Conservation (phyloP, 1,284 basidiomycete genomes). For the Microbotryum silenes-acaulis region DNA sequence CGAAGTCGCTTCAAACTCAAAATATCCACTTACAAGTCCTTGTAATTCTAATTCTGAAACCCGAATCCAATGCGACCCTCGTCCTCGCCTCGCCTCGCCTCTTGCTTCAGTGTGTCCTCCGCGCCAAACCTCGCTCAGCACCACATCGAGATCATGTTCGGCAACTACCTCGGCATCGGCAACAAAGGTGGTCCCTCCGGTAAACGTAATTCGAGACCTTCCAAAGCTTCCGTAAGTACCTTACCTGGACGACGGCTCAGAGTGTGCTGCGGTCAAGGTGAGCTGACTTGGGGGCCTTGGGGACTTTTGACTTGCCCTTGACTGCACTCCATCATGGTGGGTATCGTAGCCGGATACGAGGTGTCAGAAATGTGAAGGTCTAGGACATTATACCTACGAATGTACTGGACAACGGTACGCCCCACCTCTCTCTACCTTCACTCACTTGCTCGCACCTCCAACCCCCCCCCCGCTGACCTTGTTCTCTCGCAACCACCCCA, state of each 20-base stretch:
- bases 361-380: slow-evolving; percentile 24
- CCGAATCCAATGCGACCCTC: too few species aligned
- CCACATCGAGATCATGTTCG: slow-evolving; percentile 9
- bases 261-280: background rate
- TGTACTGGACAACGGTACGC: slow-evolving; percentile 16
- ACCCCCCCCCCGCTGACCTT: background rate
- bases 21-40: too few species aligned
- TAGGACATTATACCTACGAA: slow-evolving; percentile 24
- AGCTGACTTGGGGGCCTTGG: background rate
- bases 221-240: slow-evolving; percentile 2
- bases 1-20: too few species aligned
- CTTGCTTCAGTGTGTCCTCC: too few species aligned
- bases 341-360: background rate
- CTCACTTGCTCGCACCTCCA: background rate
- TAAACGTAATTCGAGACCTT: background rate
- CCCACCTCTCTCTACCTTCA: background rate
- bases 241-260: slow-evolving; percentile 5
- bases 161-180: slow-evolving; percentile 18
- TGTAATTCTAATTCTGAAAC: too few species aligned
- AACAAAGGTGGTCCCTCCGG: background rate
- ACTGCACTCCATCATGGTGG: too few species aligned
- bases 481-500: too few species aligned
- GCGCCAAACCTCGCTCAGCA: too few species aligned
- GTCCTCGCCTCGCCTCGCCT: too few species aligned
- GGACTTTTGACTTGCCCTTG: background rate